Percentiles rank a stretch among this genome's conserved stretches.
Evolutionary conservation across 2,329 filamentous ascomycete genomes (phyloP).

Genomic region (Fusarium foetens): DNA sequence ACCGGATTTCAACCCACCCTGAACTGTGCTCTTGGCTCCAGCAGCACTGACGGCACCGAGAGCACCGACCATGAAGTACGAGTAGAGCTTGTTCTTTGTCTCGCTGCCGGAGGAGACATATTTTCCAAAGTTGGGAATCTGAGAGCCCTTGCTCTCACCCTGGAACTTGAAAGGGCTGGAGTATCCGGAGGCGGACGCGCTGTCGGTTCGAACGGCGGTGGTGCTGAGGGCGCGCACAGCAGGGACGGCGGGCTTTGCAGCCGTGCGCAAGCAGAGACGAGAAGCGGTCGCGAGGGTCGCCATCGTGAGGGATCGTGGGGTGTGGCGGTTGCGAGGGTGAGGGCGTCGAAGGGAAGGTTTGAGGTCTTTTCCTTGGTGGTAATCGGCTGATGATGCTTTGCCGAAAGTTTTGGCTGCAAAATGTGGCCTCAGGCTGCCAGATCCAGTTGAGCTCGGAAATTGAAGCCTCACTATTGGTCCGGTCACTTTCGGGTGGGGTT

Average conservation of each 20-base stretch:
- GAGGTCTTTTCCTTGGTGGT: conserved; percentile 60
- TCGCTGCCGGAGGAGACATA: conserved; percentile 79
- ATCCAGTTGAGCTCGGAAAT: conserved; percentile 57
- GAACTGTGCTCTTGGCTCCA: conserved; percentile 96
- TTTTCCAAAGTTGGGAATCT: conserved; percentile 89
- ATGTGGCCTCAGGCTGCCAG: conserved; percentile 57
- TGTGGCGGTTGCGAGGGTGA: conserved; percentile 44
- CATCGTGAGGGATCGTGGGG: conserved; percentile 59
- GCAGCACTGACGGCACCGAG: conserved; percentile 92
- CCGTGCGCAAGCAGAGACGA: conserved; percentile 73
- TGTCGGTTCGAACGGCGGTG: conserved; percentile 59
- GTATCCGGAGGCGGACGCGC: conserved; percentile 62
- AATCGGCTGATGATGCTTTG: conserved; percentile 53
- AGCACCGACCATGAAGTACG: conserved; percentile 98
- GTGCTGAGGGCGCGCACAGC: conserved; percentile 67
- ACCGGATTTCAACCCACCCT: conserved; percentile 74
- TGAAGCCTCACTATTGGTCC: conserved; percentile 57
- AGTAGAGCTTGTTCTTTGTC: conserved; percentile 84
- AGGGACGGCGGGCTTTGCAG: conserved; percentile 54
- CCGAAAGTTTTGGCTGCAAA: conserved; percentile 55
- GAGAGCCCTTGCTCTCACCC: conserved; percentile 66
- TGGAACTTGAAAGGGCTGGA: conserved; percentile 75
- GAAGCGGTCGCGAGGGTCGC: conserved; percentile 75
- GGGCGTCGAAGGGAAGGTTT: conserved; percentile 48
- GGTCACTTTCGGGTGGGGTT: conserved; percentile 38